Percentiles rank a stretch among this genome's conserved stretches.
Evolutionary conservation across 495 filamentous ascomycete genomes (phyloP).

Genomic region (Penicillium coffeae): DNA sequence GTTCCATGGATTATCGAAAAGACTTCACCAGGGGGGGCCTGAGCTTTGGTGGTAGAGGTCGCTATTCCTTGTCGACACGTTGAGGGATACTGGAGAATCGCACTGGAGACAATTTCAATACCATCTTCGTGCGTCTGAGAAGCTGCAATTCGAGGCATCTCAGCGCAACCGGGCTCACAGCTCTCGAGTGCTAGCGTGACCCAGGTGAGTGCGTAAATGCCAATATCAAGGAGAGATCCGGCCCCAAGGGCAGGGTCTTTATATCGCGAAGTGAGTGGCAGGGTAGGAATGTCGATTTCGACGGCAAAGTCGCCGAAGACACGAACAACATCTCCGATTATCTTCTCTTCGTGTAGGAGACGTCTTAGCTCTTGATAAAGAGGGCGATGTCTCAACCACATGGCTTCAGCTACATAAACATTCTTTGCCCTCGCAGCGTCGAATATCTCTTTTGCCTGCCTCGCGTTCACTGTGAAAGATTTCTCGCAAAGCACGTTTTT

Average conservation of each 20-base stretch:
- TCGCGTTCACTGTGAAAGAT: constrained; percentile 35
- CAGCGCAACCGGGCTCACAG: background rate
- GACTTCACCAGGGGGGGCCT: constrained; percentile 1
- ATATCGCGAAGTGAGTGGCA: constrained; percentile 6
- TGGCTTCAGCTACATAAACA: constrained; percentile 40
- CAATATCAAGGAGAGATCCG: constrained; percentile 19
- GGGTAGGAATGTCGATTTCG: constrained; percentile 6
- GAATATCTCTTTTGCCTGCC: constrained; percentile 34
- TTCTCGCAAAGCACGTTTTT: constrained; percentile 46
- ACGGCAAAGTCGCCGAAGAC: constrained; percentile 6
- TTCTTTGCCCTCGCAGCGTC: constrained; percentile 36
- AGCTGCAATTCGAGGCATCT: constrained; percentile 12
- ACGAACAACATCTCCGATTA: constrained; percentile 9
- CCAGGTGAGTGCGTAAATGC: constrained; percentile 25
- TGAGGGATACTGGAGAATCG: constrained; percentile 15
- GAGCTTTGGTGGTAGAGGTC: constrained; percentile 14
- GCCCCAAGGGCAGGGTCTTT: constrained; percentile 11
- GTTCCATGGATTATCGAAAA: constrained; percentile 19
- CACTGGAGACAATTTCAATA: constrained; percentile 16
- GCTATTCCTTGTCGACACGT: constrained; percentile 18
- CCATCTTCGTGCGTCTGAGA: constrained; percentile 18
- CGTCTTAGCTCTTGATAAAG: constrained; percentile 6
- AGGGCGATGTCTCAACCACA: constrained; percentile 19
- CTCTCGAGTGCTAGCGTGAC: constrained; percentile 11
- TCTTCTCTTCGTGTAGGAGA: constrained; percentile 9